Percentiles rank a stretch among this genome's conserved stretches.
Evolutionary conservation across 257 asterid genomes (phyloP).

Genomic region (Gentiana straminea): DNA sequence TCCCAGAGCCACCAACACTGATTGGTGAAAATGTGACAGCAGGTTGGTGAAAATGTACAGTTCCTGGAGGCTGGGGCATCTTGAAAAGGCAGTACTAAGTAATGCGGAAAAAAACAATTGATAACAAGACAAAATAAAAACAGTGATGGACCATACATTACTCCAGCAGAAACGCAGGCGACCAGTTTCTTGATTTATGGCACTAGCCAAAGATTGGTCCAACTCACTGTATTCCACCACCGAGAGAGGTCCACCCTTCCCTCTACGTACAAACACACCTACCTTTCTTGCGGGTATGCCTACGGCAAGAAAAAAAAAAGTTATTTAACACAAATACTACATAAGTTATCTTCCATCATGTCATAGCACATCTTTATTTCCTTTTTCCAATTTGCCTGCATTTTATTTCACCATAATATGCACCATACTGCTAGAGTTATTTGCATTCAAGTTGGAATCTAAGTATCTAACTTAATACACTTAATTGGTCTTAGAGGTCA

Average conservation of each 20-base stretch:
- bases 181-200: slow-evolving; percentile 76
- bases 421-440: too few relatives aligned
- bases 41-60: too few relatives aligned
- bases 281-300: slow-evolving; percentile 99
- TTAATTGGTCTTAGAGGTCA: background rate
- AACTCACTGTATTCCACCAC: slow-evolving; percentile 93
- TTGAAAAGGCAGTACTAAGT: background rate
- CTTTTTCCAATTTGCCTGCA: too few relatives aligned
- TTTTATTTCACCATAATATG: too few relatives aligned
- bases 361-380: too few relatives aligned
- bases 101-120: background rate
- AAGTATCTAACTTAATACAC: background rate
- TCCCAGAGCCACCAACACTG: too few relatives aligned
- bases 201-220: slow-evolving; percentile 69
- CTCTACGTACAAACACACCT: slow-evolving; percentile 89
- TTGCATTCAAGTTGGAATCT: too few relatives aligned
- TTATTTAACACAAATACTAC: slow-evolving; percentile 2
- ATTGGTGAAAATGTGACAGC: too few relatives aligned
- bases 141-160: slow-evolving; percentile 42
- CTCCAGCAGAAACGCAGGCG: slow-evolving; percentile 98
- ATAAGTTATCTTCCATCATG: too few relatives aligned
- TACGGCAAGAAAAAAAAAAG: slow-evolving; percentile 13
- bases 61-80: too few relatives aligned
- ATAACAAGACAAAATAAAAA: background rate
- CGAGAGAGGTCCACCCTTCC: slow-evolving; percentile 87